Conservation (phyloP, 495 filamentous ascomycete species). For the Aspergillus nanangensis region DNA sequence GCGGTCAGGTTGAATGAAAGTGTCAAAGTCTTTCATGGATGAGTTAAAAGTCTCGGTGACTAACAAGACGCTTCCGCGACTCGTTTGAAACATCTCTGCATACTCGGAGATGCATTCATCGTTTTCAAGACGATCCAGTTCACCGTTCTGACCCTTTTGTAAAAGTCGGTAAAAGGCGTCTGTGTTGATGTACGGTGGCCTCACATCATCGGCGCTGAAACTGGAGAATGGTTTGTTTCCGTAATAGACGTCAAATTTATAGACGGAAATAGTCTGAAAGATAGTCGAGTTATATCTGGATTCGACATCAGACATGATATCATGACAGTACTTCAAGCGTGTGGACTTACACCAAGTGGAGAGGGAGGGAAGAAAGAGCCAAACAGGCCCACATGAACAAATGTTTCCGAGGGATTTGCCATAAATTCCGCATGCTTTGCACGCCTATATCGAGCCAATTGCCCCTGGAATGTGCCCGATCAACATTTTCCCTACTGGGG, state of each 20-base stretch:
- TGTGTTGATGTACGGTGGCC: too few relatives aligned
- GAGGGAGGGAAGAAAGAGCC: slow-evolving; percentile 11
- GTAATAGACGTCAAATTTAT: too few relatives aligned
- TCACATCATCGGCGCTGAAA: too few relatives aligned
- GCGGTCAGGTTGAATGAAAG: not conserved
- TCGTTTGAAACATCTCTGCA: not conserved
- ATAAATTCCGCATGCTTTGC: slow-evolving; percentile 33
- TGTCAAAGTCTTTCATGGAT: not conserved
- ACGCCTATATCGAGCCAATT: slow-evolving; percentile 39
- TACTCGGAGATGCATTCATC: not conserved
- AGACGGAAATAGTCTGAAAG: not conserved
- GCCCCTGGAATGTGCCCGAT: slow-evolving; percentile 25
- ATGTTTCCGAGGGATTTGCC: slow-evolving; percentile 4
- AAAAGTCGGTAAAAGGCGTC: too few relatives aligned
- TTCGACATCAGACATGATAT: not conserved
- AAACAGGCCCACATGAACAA: slow-evolving; percentile 12
- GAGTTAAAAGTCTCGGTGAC: not conserved
- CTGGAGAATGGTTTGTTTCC: too few relatives aligned
- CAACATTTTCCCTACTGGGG: slow-evolving; percentile 35
- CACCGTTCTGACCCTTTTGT: not conserved
- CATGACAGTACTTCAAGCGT: not conserved
- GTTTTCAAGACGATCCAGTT: not conserved
- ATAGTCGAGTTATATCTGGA: not conserved
- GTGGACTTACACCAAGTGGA: slow-evolving; percentile 11
- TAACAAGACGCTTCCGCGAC: not conserved